Evolutionary conservation across 805 yeast species (phyloP), one percentile per base, ranked within the genome.

Genomic region (Henningerozyma blattae): DNA sequence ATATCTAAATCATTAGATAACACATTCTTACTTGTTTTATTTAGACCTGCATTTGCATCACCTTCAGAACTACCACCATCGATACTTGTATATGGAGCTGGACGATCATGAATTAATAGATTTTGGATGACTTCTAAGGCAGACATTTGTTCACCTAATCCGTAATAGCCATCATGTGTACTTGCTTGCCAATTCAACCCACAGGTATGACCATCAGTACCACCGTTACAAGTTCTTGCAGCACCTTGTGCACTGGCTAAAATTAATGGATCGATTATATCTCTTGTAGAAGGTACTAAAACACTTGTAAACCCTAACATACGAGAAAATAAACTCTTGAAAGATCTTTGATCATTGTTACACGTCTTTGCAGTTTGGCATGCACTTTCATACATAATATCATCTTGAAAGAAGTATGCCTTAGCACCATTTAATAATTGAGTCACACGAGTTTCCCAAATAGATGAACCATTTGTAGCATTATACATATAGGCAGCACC

Each of bases 131-230:
- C 68, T 52, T 81, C 91, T 39, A 78, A 61, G 0, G 91, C 83
- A 33, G 68, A 60, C 73, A 81, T 75, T 56, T 81, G 85, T 56
- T 81, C 93, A 44, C 91, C 91, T 18, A 82, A 59, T 18, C 93
- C 91, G 48, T 69, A 81, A 28, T 46, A 40, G 1, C 70, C 76
- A 54, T 81, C 91, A 72, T 79, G 70, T 2, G 70, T 66, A 4
- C 60, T 52, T 10, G 54, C 42, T 8, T 64, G 54, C 93, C 93
- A 81, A 54, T 70, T 64, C 38, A 70, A 52, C 22, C 89, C 91
- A 64, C 93, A 81, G 0, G 91, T 81, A 46, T 72, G 76, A 9
- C 76, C 75, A 57, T 81, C 91, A 7, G 58, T 41, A 48, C 89
- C 91, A 47, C 89, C 91, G 13, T 69, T 54, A 56, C 91, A 81